These are phyloP conservation scores for Sphaerulina vaccinii DNA, from an alignment of 2,329 filamentous ascomycete genomes.

Conservation along the genomic window DNA sequence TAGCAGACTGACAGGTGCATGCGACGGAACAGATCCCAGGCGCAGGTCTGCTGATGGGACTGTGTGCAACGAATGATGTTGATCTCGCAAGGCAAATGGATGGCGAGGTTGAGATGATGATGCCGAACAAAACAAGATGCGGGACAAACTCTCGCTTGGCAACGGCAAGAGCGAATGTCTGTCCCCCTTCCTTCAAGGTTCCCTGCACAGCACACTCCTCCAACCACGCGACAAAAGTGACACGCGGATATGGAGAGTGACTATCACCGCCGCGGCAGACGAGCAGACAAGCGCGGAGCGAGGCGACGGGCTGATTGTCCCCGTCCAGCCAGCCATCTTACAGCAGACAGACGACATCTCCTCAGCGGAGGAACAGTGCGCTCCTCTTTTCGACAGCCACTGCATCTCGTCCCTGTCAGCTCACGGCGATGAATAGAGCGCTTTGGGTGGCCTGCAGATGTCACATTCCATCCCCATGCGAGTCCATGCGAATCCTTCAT, in stretches of 20 bases:
- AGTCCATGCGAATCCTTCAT: slow-evolving; percentile 6
- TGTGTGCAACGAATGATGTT: slow-evolving; percentile 8
- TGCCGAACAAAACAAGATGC: no score
- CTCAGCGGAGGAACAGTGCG: not conserved
- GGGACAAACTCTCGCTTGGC: not conserved
- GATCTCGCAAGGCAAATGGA: not conserved
- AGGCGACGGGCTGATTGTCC: not conserved
- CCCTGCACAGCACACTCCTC: not conserved
- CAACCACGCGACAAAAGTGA: not conserved
- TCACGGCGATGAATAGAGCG: not conserved
- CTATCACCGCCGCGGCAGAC: not conserved
- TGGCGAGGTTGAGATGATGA: not conserved
- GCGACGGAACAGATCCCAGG: not conserved
- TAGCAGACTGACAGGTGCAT: slow-evolving; percentile 17
- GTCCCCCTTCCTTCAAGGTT: no score
- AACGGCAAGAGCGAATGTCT: no score
- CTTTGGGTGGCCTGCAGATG: slow-evolving; percentile 21
- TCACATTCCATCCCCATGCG: slow-evolving; percentile 19
- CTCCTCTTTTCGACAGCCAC: slow-evolving; percentile 11
- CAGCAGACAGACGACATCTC: not conserved
- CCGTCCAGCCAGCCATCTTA: not conserved
- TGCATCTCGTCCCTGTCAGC: not conserved
- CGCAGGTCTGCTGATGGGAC: slow-evolving; percentile 8
- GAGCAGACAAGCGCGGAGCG: not conserved
- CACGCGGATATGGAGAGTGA: not conserved